These are phyloP conservation scores for Epichloe sibirici DNA, from an alignment of 2,329 filamentous ascomycete genomes.

Conservation along the genomic window DNA sequence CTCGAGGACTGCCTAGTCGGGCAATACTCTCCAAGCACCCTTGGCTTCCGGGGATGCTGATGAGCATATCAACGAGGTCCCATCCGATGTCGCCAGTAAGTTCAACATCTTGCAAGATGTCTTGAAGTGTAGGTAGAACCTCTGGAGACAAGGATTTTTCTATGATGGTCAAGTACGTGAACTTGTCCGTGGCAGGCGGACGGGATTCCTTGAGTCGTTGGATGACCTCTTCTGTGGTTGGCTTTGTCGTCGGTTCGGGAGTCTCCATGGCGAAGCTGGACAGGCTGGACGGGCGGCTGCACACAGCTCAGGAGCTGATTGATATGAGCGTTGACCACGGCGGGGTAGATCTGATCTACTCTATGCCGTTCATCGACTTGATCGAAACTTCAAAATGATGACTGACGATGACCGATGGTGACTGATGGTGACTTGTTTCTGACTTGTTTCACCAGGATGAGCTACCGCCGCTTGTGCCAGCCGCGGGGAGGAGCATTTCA, in stretches of 20 bases:
- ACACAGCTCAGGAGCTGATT: not conserved
- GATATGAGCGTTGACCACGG: too few relatives aligned
- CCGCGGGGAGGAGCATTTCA: not conserved
- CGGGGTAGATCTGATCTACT: too few relatives aligned
- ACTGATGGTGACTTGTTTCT: too few relatives aligned
- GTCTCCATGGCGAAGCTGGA: conserved; percentile 3
- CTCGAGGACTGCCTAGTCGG: conserved; percentile 64
- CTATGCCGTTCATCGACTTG: too few relatives aligned
- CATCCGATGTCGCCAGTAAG: conserved; percentile 70
- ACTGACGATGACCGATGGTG: too few relatives aligned
- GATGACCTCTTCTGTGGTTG: conserved; percentile 27
- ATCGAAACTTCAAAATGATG: too few relatives aligned
- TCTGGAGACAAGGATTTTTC: conserved; percentile 59
- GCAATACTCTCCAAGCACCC: conserved; percentile 63
- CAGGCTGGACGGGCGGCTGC: not conserved
- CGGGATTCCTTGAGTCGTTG: conserved; percentile 35
- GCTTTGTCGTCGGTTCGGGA: conserved; percentile 12
- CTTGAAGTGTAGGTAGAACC: conserved; percentile 54
- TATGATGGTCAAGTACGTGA: conserved; percentile 69
- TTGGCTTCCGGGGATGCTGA: conserved; percentile 56
- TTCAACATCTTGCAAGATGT: conserved; percentile 54
- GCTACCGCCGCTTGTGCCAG: not conserved
- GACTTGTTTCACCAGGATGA: not conserved
- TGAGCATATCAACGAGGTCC: conserved; percentile 68
- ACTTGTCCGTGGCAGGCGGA: conserved; percentile 47